A percentile compares a stretch with the other conserved stretches of the same genome.
Evolutionary conservation across 2,329 filamentous ascomycete genomes (phyloP).

Genomic region (Colletotrichum filicis): DNA sequence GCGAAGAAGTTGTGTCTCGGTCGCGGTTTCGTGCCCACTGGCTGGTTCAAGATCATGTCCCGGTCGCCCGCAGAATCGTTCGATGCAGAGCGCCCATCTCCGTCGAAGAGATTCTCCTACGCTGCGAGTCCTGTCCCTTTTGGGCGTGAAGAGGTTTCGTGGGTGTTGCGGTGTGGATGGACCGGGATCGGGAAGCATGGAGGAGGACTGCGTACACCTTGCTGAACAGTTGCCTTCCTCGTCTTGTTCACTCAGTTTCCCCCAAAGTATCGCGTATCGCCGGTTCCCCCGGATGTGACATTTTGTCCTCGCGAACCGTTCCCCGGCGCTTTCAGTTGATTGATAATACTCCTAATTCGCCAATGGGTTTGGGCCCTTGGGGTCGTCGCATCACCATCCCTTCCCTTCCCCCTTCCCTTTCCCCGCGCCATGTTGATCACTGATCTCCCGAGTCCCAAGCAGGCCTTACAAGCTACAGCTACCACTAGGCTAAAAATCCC

Average conservation of each 20-base stretch:
- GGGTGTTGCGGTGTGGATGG: not conserved
- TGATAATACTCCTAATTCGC: not conserved
- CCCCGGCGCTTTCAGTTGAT: not conserved
- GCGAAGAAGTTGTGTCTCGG: not conserved
- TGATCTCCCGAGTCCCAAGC: not conserved
- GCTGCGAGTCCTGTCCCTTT: not conserved
- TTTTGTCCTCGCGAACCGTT: not conserved
- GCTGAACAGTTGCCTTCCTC: not conserved
- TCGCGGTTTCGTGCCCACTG: not conserved
- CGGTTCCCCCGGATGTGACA: not conserved
- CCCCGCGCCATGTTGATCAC: not conserved
- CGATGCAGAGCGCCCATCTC: constrained; percentile 27
- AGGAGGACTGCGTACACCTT: constrained; percentile 3
- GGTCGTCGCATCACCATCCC: not conserved
- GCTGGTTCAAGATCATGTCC: not conserved
- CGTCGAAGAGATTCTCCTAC: constrained; percentile 5
- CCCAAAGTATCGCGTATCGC: not conserved
- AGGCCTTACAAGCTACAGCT: not conserved
- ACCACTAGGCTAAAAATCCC: not conserved
- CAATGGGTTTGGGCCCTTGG: not conserved
- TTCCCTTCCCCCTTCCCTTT: not conserved
- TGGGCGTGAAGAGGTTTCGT: not conserved
- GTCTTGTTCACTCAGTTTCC: not conserved
- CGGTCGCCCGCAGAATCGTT: constrained; percentile 32
- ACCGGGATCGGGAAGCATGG: constrained; percentile 7